Evolutionary conservation across 2,329 filamentous ascomycete genomes (phyloP).

Genomic region (Cercospora nicotianae): DNA sequence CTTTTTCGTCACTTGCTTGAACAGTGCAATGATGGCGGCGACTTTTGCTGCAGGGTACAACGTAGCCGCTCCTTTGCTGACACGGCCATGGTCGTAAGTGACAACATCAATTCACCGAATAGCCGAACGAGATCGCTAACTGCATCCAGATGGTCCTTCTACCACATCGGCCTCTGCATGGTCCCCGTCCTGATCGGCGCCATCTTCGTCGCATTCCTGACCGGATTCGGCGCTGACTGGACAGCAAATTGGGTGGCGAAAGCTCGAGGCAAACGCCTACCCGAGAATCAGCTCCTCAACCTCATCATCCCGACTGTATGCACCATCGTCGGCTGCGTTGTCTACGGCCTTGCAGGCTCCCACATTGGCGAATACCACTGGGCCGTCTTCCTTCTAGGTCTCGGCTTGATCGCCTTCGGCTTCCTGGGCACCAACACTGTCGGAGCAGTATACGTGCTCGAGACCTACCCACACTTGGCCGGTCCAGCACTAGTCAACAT

Average conservation of each 20-base stretch:
- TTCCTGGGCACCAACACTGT: slow-evolving; percentile 37
- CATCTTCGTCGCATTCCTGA: slow-evolving; percentile 28
- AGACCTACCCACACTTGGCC: slow-evolving; percentile 37
- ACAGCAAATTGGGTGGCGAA: slow-evolving; percentile 32
- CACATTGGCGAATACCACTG: slow-evolving; percentile 29
- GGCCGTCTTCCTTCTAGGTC: slow-evolving; percentile 32
- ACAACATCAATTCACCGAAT: background rate
- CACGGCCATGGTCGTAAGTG: slow-evolving; percentile 28
- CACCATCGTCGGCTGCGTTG: slow-evolving; percentile 31
- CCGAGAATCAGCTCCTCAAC: slow-evolving; percentile 36
- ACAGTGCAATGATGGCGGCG: slow-evolving; percentile 35
- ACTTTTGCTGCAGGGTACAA: slow-evolving; percentile 34
- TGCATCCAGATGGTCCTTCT: slow-evolving; percentile 29
- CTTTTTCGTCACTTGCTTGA: slow-evolving; percentile 37
- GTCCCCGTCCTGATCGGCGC: slow-evolving; percentile 32
- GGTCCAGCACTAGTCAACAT: slow-evolving; percentile 38
- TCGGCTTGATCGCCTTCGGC: slow-evolving; percentile 35
- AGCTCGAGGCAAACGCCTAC: slow-evolving; percentile 32
- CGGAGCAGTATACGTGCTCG: slow-evolving; percentile 36
- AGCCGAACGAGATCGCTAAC: background rate
- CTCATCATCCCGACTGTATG: slow-evolving; percentile 32
- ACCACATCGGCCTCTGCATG: slow-evolving; percentile 30
- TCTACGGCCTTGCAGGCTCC: slow-evolving; percentile 34
- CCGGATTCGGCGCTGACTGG: slow-evolving; percentile 33
- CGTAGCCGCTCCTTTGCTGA: slow-evolving; percentile 31